Percentiles rank a stretch among this genome's conserved stretches.
Evolutionary conservation across 1,284 basidiomycete species (phyloP).

Genomic region (Melanopsichium pennsylvanicum): DNA sequence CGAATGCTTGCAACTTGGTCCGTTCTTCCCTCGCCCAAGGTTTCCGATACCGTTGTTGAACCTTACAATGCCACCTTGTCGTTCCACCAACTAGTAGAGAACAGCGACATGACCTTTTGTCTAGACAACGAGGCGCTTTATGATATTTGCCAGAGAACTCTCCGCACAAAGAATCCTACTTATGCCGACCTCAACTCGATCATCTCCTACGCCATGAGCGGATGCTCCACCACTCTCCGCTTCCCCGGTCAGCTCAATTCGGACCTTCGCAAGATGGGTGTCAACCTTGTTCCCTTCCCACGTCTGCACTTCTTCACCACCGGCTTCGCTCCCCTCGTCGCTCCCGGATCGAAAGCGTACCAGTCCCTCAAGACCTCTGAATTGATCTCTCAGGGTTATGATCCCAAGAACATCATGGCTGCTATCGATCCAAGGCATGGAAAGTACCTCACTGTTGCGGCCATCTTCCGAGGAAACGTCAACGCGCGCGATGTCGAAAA

Average conservation of each 20-base stretch:
- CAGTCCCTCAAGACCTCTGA: conserved; percentile 63
- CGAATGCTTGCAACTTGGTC: conserved; percentile 94
- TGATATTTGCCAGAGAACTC: conserved; percentile 79
- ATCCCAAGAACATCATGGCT: conserved; percentile 69
- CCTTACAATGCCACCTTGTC: conserved; percentile 91
- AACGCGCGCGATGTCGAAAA: conserved; percentile 68
- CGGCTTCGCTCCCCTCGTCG: conserved; percentile 64
- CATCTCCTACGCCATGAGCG: conserved; percentile 97
- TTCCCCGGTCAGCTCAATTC: conserved; percentile 96
- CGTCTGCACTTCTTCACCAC: conserved; percentile 66
- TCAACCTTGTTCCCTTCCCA: conserved; percentile 76
- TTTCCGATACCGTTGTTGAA: conserved; percentile 95
- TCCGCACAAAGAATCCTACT: conserved; percentile 73
- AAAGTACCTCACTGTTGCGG: conserved; percentile 83
- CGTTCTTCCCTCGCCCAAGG: conserved; percentile 87
- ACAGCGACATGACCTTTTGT: conserved; percentile 86
- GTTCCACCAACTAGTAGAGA: conserved; percentile 86
- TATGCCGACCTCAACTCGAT: conserved; percentile 70
- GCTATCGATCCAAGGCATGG: conserved; percentile 88
- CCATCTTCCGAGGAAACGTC: conserved; percentile 77
- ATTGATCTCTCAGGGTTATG: conserved; percentile 61
- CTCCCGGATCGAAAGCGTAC: conserved; percentile 70
- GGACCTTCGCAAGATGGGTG: conserved; percentile 88
- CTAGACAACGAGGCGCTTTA: conserved; percentile 95
- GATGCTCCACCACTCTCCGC: conserved; percentile 91